Evolutionary conservation across 1,284 basidiomycete species (phyloP).

Genomic region (Agaricales sp.): DNA sequence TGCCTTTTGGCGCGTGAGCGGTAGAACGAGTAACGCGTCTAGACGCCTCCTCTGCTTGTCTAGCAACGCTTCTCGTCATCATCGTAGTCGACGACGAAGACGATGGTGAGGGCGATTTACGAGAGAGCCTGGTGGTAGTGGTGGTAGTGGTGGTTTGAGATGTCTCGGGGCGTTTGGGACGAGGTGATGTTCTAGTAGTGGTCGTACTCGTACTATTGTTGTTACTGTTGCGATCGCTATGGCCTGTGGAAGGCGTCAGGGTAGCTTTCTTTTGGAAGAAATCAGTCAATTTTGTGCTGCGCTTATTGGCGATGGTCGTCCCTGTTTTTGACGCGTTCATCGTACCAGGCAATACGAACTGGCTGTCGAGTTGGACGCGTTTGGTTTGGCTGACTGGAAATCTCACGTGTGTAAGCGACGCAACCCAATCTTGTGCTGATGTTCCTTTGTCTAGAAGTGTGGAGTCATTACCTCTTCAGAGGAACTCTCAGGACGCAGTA

Average conservation of each 20-base stretch:
- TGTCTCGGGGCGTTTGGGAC: neutral
- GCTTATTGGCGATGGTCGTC: neutral
- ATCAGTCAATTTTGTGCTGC: neutral
- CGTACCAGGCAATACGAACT: neutral
- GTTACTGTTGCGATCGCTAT: neutral
- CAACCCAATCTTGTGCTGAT: too few species aligned
- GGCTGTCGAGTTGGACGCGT: neutral
- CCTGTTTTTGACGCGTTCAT: neutral
- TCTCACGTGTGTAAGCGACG: too few species aligned
- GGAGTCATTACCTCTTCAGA: too few species aligned
- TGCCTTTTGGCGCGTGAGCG: neutral
- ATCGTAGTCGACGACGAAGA: neutral
- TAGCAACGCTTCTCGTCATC: neutral
- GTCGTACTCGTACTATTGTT: neutral
- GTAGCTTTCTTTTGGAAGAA: neutral
- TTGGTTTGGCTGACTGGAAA: too few species aligned
- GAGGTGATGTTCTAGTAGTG: neutral
- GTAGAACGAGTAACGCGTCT: conserved; percentile 1
- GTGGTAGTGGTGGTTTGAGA: neutral
- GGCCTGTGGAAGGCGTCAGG: neutral
- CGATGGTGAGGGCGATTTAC: too few species aligned
- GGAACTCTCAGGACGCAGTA: too few species aligned
- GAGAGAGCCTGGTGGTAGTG: neutral
- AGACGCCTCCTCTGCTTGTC: neutral
- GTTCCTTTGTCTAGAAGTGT: too few species aligned